Evolutionary conservation across 352 stramenopile genomes (phyloP).

Genomic region (Pseudoperonospora humuli): DNA sequence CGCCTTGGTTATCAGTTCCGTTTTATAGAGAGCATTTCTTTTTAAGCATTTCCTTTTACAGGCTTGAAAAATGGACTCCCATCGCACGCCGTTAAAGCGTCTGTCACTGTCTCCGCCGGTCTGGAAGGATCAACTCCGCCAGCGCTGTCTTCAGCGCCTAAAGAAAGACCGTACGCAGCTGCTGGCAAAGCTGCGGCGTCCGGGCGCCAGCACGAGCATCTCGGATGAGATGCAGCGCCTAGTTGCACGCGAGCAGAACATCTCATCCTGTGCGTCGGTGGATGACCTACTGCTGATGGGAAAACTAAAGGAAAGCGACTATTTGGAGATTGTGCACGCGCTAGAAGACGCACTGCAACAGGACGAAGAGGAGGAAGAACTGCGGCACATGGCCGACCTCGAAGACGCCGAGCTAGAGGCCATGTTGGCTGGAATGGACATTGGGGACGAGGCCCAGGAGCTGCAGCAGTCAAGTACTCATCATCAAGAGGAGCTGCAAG

Average conservation of each 20-base stretch:
- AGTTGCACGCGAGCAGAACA: constrained; percentile 34
- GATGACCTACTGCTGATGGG: constrained; percentile 57
- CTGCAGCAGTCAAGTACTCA: background rate
- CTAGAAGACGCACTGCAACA: constrained; percentile 58
- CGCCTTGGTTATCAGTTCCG: no score
- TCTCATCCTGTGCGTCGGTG: constrained; percentile 26
- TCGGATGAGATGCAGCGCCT: constrained; percentile 56
- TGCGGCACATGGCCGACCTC: constrained; percentile 56
- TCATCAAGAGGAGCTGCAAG: background rate
- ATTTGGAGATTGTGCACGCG: constrained; percentile 64
- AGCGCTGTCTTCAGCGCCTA: constrained; percentile 62
- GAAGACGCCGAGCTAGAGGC: constrained; percentile 63
- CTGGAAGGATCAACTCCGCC: constrained; percentile 72
- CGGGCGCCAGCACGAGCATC: constrained; percentile 38
- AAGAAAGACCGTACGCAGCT: constrained; percentile 52
- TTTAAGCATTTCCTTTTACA: no score
- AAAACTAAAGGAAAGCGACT: constrained; percentile 57
- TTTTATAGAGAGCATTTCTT: no score
- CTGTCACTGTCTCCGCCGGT: constrained; percentile 52
- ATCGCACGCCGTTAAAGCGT: constrained; percentile 18
- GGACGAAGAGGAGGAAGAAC: constrained; percentile 36
- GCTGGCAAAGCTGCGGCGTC: constrained; percentile 53
- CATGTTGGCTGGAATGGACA: constrained; percentile 55
- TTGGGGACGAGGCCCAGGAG: constrained; percentile 16
- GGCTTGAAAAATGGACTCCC: no score